A percentile compares a stretch with the other conserved stretches of the same genome.
These are phyloP conservation scores for Claviceps arundinis DNA, from an alignment of 2,329 filamentous ascomycete species.

Conservation along the genomic window DNA sequence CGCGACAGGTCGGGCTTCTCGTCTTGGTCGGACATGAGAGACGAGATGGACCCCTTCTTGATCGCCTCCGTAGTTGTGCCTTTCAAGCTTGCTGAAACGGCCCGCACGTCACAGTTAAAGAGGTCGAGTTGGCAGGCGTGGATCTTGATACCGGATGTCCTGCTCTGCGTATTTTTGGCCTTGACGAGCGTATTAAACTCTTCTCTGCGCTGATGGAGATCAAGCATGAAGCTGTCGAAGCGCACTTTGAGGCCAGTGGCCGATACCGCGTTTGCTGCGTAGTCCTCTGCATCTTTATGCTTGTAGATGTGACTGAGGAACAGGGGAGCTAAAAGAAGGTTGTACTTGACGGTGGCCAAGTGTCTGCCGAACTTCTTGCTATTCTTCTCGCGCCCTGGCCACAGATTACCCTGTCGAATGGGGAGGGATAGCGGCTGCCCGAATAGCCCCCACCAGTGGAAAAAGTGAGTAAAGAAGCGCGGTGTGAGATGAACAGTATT, in stretches of 20 bases:
- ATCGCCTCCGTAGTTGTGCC: conserved; percentile 68
- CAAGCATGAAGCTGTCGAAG: conserved; percentile 93
- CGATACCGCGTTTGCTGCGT: conserved; percentile 61
- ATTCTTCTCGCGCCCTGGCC: conserved; percentile 86
- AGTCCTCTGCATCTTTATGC: conserved; percentile 88
- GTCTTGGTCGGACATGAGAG: conserved; percentile 39
- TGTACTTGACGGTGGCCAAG: conserved; percentile 97
- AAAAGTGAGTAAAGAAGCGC: conserved; percentile 97
- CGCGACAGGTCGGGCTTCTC: conserved; percentile 62
- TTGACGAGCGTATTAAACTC: conserved; percentile 76
- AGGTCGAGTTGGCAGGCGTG: conserved; percentile 90
- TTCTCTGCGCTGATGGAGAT: conserved; percentile 86
- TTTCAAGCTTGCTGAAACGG: conserved; percentile 79
- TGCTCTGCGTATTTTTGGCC: conserved; percentile 60
- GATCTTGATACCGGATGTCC: conserved; percentile 88
- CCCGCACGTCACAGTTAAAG: conserved; percentile 79
- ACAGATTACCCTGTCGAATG: conserved; percentile 80
- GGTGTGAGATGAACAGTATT: conserved; percentile 92
- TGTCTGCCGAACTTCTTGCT: conserved; percentile 98
- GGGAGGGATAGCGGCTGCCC: conserved; percentile 89
- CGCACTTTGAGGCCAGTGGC: conserved; percentile 94
- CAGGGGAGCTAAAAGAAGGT: conserved; percentile 76
- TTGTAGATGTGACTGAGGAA: conserved; percentile 98
- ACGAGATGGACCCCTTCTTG: conserved; percentile 42
- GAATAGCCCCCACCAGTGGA: conserved; percentile 94